Evolutionary conservation across 2,329 filamentous ascomycete species (phyloP), one percentile per base, ranked within the genome.

Genomic region (Claviceps pusilla): DNA sequence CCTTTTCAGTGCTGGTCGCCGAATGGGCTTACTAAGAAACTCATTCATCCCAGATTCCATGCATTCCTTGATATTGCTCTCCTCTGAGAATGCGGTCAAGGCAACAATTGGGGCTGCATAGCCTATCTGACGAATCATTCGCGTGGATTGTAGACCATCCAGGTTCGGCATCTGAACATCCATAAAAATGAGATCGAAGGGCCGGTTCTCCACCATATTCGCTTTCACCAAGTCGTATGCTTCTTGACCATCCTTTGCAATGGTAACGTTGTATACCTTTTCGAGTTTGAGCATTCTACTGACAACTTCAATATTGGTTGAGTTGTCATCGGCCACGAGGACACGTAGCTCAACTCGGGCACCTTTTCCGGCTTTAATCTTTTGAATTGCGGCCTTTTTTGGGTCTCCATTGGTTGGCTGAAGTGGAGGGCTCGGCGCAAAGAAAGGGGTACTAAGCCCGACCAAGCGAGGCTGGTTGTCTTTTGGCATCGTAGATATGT

Each of bases 121-220:
- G 1, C 90, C 90, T 73, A 91, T 86, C 65, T 89, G 75, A 7
- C 90, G 81, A 61, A 96, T 95, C 39, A 94, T 73, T 10, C 84
- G 79, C 0, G 90, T 95, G 49, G 86, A 90, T 65, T 95, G 85
- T 29, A 96, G 72, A 1, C 90, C 90, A 63, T 95, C 89, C 14
- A 96, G 77, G 58, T 93, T 94, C 3, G 90, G 90, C 90, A 96
- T 96, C 69, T 87, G 88, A 7, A 95, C 85, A 62, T 96, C 90
- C 90, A 95, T 96, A 64, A 95, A 93, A 58, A 96, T 91, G 31
- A 96, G 75, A 60, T 95, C 88, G 65, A 91, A 95, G 2, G 78
- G 78, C 54, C 78, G 75, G 52, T 83, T 78, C 33, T 77, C 78
- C 51, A 83, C 80, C 86, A 95, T 93, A 58, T 83, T 86, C 16